Conservation (phyloP, 805 yeast species). For the Cyberlindnera maritima region DNA sequence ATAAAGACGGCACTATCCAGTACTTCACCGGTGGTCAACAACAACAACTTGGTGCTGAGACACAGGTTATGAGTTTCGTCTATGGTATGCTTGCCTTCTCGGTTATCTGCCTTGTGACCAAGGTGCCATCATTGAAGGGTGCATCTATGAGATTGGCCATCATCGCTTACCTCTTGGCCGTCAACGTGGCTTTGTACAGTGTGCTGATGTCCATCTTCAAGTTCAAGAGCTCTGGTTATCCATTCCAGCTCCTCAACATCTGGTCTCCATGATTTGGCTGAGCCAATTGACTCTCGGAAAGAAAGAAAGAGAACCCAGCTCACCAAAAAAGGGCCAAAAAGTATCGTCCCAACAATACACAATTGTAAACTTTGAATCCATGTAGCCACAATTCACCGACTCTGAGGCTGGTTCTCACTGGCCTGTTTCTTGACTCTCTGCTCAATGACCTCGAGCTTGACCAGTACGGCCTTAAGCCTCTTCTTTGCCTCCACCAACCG, state of each 20-base stretch:
- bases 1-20: constrained; percentile 33
- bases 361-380: background rate
- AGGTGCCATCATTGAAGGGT: constrained; percentile 48
- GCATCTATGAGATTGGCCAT: constrained; percentile 47
- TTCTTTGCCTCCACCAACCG: constrained; percentile 27
- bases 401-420: background rate
- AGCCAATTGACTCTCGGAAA: background rate
- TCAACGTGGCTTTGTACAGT: constrained; percentile 59
- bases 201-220: constrained; percentile 63
- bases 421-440: constrained; percentile 12
- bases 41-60: constrained; percentile 81
- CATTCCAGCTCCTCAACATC: constrained; percentile 54
- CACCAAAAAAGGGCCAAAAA: background rate
- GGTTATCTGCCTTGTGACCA: constrained; percentile 55
- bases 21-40: constrained; percentile 64
- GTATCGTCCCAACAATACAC: background rate
- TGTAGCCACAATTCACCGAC: background rate
- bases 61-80: constrained; percentile 75
- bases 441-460: constrained; percentile 37
- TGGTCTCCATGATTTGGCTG: constrained; percentile 25
- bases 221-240: constrained; percentile 73
- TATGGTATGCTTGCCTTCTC: constrained; percentile 68
- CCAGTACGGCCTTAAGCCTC: constrained; percentile 24
- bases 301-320: background rate
- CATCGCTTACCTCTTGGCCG: constrained; percentile 40